These are phyloP conservation scores for Pisolithus orientalis DNA, from an alignment of 768 basidiomycete species.

Conservation along the genomic window DNA sequence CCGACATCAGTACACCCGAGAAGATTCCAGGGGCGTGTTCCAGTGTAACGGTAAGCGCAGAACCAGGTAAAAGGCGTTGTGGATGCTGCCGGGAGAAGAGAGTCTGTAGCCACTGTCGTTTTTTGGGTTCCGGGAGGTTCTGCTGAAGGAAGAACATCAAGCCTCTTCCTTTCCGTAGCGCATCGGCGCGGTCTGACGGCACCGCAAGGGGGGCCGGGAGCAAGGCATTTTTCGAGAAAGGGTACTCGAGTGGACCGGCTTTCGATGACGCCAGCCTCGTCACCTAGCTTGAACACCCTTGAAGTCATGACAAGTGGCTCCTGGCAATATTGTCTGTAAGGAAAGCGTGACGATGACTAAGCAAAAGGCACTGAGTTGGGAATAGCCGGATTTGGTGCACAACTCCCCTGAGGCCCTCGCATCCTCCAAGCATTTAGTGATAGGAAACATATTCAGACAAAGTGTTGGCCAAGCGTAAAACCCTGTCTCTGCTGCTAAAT, in stretches of 20 bases:
- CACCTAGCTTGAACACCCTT: slow-evolving; percentile 6
- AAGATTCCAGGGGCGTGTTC: slow-evolving; percentile 77
- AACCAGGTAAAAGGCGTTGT: slow-evolving; percentile 69
- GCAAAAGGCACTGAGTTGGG: not conserved
- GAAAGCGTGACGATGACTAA: not conserved
- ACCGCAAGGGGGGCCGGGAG: slow-evolving; percentile 40
- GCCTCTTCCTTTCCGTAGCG: slow-evolving; percentile 63
- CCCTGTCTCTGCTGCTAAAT: too few relatives aligned
- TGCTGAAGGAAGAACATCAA: slow-evolving; percentile 70
- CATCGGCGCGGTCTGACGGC: slow-evolving; percentile 30
- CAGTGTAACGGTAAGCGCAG: slow-evolving; percentile 76
- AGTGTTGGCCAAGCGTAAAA: too few relatives aligned
- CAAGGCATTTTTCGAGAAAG: slow-evolving; percentile 68
- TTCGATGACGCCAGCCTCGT: slow-evolving; percentile 21
- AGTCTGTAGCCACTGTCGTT: slow-evolving; percentile 58
- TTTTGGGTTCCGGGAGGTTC: slow-evolving; percentile 59
- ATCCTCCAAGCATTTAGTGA: too few relatives aligned
- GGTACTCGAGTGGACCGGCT: slow-evolving; percentile 35
- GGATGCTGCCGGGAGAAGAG: slow-evolving; percentile 70
- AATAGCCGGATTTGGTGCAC: too few relatives aligned
- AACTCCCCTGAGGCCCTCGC: too few relatives aligned
- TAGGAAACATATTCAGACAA: not conserved
- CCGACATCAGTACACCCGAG: slow-evolving; percentile 81
- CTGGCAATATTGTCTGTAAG: too few relatives aligned
- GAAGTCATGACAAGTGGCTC: slow-evolving; percentile 5